Evolutionary conservation across 495 filamentous ascomycete species (phyloP).

Genomic region (Neurospora intermedia): DNA sequence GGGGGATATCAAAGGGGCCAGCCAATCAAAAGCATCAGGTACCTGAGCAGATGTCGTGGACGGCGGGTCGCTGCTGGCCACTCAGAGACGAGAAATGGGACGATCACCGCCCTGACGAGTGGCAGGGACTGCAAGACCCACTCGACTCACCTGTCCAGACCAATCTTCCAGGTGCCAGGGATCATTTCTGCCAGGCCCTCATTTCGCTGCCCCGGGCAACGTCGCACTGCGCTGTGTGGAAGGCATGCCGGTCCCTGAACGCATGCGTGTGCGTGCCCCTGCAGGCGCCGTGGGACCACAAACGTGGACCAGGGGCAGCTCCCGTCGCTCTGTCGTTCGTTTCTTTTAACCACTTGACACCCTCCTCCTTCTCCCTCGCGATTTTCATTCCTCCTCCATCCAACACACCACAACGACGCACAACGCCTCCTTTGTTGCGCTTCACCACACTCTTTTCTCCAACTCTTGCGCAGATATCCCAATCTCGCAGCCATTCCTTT

Average conservation of each 20-base stretch:
- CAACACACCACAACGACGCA: slow-evolving; percentile 12
- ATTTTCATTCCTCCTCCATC: slow-evolving; percentile 3
- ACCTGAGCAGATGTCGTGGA: slow-evolving; percentile 17
- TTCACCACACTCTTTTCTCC: slow-evolving; percentile 20
- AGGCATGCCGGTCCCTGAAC: not conserved
- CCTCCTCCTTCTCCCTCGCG: slow-evolving; percentile 7
- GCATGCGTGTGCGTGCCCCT: not conserved
- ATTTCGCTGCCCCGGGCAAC: slow-evolving; percentile 11
- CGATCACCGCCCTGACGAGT: slow-evolving; percentile 11
- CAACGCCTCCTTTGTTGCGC: slow-evolving; percentile 10
- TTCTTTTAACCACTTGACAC: slow-evolving; percentile 3
- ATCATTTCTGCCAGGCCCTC: slow-evolving; percentile 5
- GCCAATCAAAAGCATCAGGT: slow-evolving; percentile 13
- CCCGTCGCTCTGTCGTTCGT: not conserved
- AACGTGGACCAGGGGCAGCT: not conserved
- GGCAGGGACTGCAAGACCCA: slow-evolving; percentile 2
- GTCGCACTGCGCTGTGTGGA: not conserved
- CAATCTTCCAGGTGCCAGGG: not conserved
- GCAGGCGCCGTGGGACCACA: not conserved
- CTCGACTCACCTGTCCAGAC: not conserved
- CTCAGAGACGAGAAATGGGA: slow-evolving; percentile 1
- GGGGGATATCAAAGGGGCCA: not conserved
- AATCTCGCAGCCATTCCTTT: slow-evolving; percentile 25
- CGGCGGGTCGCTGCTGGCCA: slow-evolving; percentile 10
- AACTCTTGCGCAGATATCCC: slow-evolving; percentile 16